Base-by-base conservation (phyloP, 2,329 filamentous ascomycete species). In the Aspergillus sp. region DNA sequence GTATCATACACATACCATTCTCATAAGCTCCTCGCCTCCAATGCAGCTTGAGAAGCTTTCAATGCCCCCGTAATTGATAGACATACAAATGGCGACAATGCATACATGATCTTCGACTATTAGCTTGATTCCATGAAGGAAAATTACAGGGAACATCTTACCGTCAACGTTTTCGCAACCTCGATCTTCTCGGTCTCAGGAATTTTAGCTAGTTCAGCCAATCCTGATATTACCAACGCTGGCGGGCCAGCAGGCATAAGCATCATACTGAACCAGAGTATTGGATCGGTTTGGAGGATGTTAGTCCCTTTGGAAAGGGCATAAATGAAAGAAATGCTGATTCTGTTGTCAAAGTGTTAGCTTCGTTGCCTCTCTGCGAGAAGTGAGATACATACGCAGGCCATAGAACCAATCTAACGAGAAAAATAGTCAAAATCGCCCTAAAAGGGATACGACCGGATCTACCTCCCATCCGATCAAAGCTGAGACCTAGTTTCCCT, bases 211-310 rank as follows among this genome's bases (percentile, higher is more conserved):
- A 79, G 66, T 47, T 80, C 76, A 3, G 76, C 74, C 20, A 81
- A 60, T 0, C 74, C 74, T 5, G 73, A 74, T 42, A 77, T 65
- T 25, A 77, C 76, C 72, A 80, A 70, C 0, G 78, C 76, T 1
- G 77, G 75, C 17, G 77, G 78, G 0, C 79, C 78, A 1, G 73
- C 71, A 0, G 79, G 77, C 74, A 80, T 80, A 23, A 81, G 57
- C 78, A 82, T 82, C 74, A 82, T 74, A 3, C 67, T 72, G 57
- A 86, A 86, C 81, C 81, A 85, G 27, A 86, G 64, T 53, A 86
- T 78, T 0, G 82, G 82, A 58, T 86, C 83, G 3, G 69, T 56
- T 3, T 72, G 70, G 2, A 86, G 58, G 2, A 80, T 35, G 0
- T 56, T 53, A 0, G 81, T 84, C 46, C 71, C 73, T 2, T 70